A percentile compares a stretch with the other conserved stretches of the same genome.
phyloP scores from a whole-genome alignment of 129 eudicot genomes.

The Heracleum sosnowskyi region DNA sequence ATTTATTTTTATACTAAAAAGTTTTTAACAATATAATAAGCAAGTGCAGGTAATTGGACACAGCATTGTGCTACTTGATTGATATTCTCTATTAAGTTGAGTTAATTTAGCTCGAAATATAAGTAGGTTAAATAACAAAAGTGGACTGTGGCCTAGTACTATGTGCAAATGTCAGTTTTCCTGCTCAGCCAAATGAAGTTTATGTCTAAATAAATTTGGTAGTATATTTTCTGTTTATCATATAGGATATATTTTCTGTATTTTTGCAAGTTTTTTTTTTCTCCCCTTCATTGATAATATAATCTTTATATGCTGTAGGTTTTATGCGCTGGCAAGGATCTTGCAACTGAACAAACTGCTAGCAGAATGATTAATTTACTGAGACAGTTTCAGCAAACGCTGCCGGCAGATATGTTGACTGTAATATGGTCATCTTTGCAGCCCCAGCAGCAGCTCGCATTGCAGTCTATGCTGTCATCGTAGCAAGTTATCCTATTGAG shows the following conservation, averaged over 20 bases:
- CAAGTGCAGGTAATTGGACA: background rate
- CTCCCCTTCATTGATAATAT: background rate
- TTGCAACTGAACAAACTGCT: conserved; percentile 85
- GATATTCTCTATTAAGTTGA: background rate
- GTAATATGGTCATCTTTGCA: conserved; percentile 87
- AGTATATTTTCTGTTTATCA: background rate
- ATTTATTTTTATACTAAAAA: background rate
- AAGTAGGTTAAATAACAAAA: background rate
- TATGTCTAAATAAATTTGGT: background rate
- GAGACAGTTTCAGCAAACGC: conserved; percentile 90
- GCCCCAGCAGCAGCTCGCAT: conserved; percentile 88
- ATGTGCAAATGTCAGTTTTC: background rate
- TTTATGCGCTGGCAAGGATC: conserved; percentile 88
- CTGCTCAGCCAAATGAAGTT: background rate
- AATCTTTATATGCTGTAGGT: conserved; percentile 33
- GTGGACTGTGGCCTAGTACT: background rate
- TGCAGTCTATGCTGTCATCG: conserved; percentile 76
- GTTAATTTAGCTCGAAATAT: background rate
- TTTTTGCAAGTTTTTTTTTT: background rate
- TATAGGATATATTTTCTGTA: background rate
- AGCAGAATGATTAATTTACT: conserved; percentile 72
- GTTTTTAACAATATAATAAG: background rate
- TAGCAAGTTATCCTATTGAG: background rate
- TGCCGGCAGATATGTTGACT: conserved; percentile 74
- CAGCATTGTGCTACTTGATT: background rate